Evolutionary conservation across 768 basidiomycete genomes (phyloP).

Genomic region (Trametes gibbosa): DNA sequence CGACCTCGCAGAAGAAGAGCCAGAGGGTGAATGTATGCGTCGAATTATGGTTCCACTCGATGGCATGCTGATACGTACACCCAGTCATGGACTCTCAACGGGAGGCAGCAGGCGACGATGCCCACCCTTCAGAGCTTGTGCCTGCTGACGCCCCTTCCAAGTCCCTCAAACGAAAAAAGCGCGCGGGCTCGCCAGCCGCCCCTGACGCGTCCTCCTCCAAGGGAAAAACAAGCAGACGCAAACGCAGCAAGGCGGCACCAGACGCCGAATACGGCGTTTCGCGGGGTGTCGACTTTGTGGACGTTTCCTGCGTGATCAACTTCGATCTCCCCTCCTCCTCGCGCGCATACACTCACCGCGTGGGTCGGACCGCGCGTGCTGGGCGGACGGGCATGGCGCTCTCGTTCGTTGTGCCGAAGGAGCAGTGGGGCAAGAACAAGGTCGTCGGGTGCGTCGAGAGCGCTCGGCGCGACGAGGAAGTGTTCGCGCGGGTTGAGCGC

Average conservation of each 20-base stretch:
- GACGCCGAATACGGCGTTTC: slow-evolving; percentile 92
- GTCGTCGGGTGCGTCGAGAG: slow-evolving; percentile 67
- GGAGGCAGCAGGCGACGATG: slow-evolving; percentile 20
- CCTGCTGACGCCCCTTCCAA: slow-evolving; percentile 23
- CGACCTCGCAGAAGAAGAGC: slow-evolving; percentile 34
- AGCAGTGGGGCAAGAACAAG: slow-evolving; percentile 72
- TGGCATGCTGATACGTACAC: not conserved
- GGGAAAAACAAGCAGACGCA: slow-evolving; percentile 49
- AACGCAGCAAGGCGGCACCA: slow-evolving; percentile 36
- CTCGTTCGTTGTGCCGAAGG: slow-evolving; percentile 76
- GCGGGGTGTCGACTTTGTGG: slow-evolving; percentile 94
- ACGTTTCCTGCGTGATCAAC: slow-evolving; percentile 96
- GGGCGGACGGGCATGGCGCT: slow-evolving; percentile 90
- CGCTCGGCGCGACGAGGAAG: slow-evolving; percentile 70
- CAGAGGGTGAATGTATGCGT: slow-evolving; percentile 38
- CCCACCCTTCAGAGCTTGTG: slow-evolving; percentile 28
- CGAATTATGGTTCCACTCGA: not conserved
- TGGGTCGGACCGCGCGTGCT: slow-evolving; percentile 95
- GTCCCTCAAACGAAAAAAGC: slow-evolving; percentile 59
- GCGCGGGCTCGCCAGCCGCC: slow-evolving; percentile 38
- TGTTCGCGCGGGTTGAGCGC: slow-evolving; percentile 74
- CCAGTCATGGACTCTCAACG: slow-evolving; percentile 58
- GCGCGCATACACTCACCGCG: slow-evolving; percentile 89
- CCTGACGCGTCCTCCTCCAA: slow-evolving; percentile 18
- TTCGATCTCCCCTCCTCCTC: slow-evolving; percentile 93